Evolutionary conservation across 2,329 filamentous ascomycete genomes (phyloP), one percentile per base, ranked within the genome.

Genomic region (Aspergillus sergii): DNA sequence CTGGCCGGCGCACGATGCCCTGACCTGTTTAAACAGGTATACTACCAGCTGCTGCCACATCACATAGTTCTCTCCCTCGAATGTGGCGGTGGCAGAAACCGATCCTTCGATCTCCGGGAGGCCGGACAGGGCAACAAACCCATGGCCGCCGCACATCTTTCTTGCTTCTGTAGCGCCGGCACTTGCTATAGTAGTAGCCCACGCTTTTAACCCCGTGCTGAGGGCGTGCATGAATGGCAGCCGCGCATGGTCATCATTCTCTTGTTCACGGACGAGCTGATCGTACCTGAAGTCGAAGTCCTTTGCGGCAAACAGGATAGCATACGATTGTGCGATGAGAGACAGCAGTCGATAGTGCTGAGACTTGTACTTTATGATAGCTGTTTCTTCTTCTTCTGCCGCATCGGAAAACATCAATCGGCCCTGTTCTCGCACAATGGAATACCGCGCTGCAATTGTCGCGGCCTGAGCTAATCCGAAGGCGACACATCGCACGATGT

Each of bases 361-460:
- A n/a, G 57, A 63, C 16, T 61, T 59, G 51, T 61, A 65, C 9
- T 45, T 50, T 2, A 65, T 32, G 4, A 58, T 39, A 4, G 61
- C 57, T 16, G 43, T 51, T 16, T 60, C 61, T 10, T 32, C 61
- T 10, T 32, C 32, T 2, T 23, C 30, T 8, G 58, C 51, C 23
- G 26, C 36, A 26, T 54, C 36, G 8, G 58, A 32, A 19, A 63
- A 60, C 45, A 59, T 59, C 19, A 57, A 48, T 14, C 39, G 28
- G 9, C 61, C 61, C 43, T 65, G 61, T 46, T 58, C 50, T 1
- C 64, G 54, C 19, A 65, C 61, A n/a, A 57, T 51, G 1, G 51
- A 64, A 30, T 65, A 65, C 19, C 64, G 58, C 12, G 58, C 39
- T 1, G 64, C 43, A 3, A 65, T 60, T 3, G 64, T 65, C 30